These are phyloP conservation scores for Paraconiothyrium brasiliense DNA, from an alignment of 2,329 filamentous ascomycete genomes.

Conservation along the genomic window DNA sequence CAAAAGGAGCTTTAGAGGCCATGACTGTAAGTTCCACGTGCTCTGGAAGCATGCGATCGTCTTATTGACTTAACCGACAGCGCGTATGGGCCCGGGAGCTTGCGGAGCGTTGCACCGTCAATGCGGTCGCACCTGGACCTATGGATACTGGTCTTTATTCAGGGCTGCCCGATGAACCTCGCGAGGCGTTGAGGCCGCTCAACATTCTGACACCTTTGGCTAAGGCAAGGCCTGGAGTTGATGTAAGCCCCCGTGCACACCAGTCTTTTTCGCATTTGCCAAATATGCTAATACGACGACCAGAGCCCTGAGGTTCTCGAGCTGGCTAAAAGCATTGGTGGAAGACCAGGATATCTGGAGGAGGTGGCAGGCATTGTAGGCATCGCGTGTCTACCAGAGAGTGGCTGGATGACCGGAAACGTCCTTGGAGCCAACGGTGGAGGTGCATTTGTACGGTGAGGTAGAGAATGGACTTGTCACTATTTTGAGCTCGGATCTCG, in stretches of 20 bases:
- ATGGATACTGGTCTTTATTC: conserved; percentile 52
- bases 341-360: conserved; percentile 65
- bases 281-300: background rate
- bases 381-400: conserved; percentile 74
- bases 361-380: conserved; percentile 78
- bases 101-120: conserved; percentile 66
- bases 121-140: conserved; percentile 69
- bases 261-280: too few relatives aligned
- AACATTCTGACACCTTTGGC: conserved; percentile 27
- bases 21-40: conserved; percentile 57
- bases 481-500: background rate
- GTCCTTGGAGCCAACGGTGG: conserved; percentile 81
- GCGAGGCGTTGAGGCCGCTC: conserved; percentile 23
- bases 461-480: background rate
- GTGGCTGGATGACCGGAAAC: conserved; percentile 78
- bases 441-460: conserved; percentile 62
- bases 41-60: background rate
- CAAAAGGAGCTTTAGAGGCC: conserved; percentile 70
- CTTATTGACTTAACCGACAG: background rate
- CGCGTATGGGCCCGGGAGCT: conserved; percentile 70
- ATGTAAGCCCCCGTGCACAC: conserved; percentile 40
- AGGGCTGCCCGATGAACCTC: conserved; percentile 24
- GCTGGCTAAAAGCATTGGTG: conserved; percentile 62
- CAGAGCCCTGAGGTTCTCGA: conserved; percentile 63
- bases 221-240: conserved; percentile 21